Evolutionary conservation across 768 basidiomycete genomes (phyloP).

Genomic region (Russula sp.): DNA sequence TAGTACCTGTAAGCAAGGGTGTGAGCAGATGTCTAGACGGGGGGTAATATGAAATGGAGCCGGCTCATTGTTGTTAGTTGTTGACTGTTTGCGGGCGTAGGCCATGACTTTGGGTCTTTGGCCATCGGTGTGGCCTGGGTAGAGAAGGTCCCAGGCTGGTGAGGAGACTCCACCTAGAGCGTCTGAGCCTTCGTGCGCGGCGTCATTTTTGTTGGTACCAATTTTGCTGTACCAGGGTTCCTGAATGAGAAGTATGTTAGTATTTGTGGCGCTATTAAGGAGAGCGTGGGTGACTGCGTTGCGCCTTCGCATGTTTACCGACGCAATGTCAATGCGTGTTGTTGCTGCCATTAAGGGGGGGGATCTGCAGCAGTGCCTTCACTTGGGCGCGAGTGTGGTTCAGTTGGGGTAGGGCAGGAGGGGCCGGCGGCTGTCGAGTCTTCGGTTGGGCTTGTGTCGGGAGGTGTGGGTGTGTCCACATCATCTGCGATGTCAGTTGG

Average conservation of each 20-base stretch:
- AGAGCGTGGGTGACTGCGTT: not conserved
- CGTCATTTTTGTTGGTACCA: not conserved
- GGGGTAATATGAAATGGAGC: fast-evolving
- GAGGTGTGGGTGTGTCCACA: not conserved
- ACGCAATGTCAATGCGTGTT: not conserved
- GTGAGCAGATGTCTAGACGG: not conserved
- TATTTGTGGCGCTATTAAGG: not conserved
- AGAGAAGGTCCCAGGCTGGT: not conserved
- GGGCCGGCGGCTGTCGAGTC: no score
- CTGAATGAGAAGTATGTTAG: not conserved
- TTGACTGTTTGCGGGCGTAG: not conserved
- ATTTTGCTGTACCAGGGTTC: not conserved
- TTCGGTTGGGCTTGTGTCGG: fast-evolving
- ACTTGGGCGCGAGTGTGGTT: not conserved
- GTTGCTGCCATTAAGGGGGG: not conserved
- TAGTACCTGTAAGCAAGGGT: not conserved
- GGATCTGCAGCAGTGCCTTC: not conserved
- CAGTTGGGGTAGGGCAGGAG: no score
- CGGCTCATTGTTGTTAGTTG: not conserved
- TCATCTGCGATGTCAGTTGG: not conserved
- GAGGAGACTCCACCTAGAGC: not conserved
- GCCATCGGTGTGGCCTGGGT: not conserved
- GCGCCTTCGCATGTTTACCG: not conserved
- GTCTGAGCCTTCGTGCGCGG: not conserved
- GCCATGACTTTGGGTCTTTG: not conserved